These are phyloP conservation scores for Malania oleifera DNA, from an alignment of 164 flowering plant genomes.

Conservation along the genomic window DNA sequence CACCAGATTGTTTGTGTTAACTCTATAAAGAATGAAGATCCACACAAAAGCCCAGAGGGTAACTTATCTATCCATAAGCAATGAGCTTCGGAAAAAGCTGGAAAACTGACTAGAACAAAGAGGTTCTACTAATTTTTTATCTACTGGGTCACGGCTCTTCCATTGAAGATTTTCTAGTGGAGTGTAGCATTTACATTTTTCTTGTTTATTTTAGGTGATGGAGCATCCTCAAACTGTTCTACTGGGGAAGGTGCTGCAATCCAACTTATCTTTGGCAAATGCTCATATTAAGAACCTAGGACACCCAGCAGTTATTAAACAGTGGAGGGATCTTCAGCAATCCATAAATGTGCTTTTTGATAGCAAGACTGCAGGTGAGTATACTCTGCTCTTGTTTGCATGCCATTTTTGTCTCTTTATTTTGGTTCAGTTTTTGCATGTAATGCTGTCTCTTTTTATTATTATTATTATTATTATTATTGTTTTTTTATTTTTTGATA, in stretches of 20 bases:
- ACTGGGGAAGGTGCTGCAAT: slow-evolving; percentile 49
- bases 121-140: background rate
- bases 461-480: too few relatives aligned
- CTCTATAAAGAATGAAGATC: too few relatives aligned
- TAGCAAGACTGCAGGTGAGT: slow-evolving; percentile 59
- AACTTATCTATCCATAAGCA: too few relatives aligned
- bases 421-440: background rate
- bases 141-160: background rate
- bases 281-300: slow-evolving; percentile 38
- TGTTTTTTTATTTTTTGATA: too few relatives aligned
- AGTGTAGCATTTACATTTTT: slow-evolving; percentile 1
- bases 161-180: too few relatives aligned
- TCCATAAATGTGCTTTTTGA: slow-evolving; percentile 61
- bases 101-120: too few relatives aligned
- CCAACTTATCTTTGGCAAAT: slow-evolving; percentile 49
- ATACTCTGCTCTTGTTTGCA: background rate
- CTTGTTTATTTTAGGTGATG: slow-evolving; percentile 44
- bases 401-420: background rate
- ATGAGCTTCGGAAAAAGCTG: too few relatives aligned
- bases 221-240: slow-evolving; percentile 80
- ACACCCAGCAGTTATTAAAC: slow-evolving; percentile 24
- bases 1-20: too few relatives aligned
- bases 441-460: too few relatives aligned
- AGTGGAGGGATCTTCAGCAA: slow-evolving; percentile 78
- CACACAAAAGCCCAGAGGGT: too few relatives aligned